Base-by-base conservation (phyloP, 805 yeast genomes). In the Saccharomyces jurei region DNA sequence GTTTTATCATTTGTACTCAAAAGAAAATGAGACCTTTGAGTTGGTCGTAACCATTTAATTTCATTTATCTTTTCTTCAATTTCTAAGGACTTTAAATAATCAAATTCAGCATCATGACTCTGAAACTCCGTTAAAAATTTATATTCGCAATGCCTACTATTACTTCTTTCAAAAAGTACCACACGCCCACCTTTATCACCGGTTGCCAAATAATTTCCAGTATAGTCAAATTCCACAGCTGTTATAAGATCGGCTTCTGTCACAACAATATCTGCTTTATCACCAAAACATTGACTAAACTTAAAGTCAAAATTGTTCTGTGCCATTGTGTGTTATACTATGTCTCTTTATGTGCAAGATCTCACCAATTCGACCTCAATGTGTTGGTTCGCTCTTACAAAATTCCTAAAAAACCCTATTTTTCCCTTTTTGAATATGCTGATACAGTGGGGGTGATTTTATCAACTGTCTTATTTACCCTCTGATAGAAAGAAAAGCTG, bases 161-260 rank as follows among this genome's bases (percentile, higher is more conserved):
- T 84, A 70, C 89, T 90, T 63, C 98, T 81, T 71, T 94, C 98
- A 71, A 94, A 94, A 52, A 94, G 73, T 14, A 94, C 99, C 46
- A 94, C 97, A 60, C 99, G 81, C 29, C 99, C 99, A 53, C 99
- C 99, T 67, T 91, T 84, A 74, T 94, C 99, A 58, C 99, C 99
- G 1, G 99, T 94, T 56, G 99, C 99, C 55, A 94, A 75, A 67
- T 86, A 94, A 68, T 94, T 90, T 51, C 99, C 99, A 6, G 94
- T 82, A 67, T 85, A 87, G 70, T 94, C 97, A 66, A 94, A 94
- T 73, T 94, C 98, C 46, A 94, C 97, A 2, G 99, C 89, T 21
- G 97, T 87, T 58, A 94, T 94, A 67, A 94, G 91, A 71, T 94
- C 99, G 3, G 97, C 97, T 68, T 91, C 98, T 2, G 97, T 90